A percentile compares a stretch with the other conserved stretches of the same genome.
These are phyloP conservation scores for Cyclostephanos invisitatus DNA, from an alignment of 108 stramenopile species.

Conservation along the genomic window DNA sequence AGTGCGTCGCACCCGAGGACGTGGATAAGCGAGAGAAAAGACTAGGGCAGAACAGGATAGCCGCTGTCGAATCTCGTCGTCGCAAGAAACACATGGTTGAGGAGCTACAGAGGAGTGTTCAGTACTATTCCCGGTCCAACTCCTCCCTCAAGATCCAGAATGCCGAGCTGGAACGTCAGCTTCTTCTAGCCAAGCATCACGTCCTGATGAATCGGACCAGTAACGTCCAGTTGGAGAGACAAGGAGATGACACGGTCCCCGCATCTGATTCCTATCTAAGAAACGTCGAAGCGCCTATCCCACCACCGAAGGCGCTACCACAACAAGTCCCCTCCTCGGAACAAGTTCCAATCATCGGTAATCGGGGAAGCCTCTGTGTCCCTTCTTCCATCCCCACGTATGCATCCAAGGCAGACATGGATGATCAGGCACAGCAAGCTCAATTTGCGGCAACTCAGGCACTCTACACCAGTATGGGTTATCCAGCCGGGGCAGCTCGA, in stretches of 20 bases:
- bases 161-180: constrained; percentile 64
- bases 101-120: constrained; percentile 79
- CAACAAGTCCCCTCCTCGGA: constrained; percentile 1
- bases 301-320: not conserved
- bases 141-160: constrained; percentile 73
- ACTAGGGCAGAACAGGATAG: constrained; percentile 83
- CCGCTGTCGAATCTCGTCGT: constrained; percentile 77
- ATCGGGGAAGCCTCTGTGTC: not conserved
- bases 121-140: constrained; percentile 80
- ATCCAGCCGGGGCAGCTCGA: constrained; percentile 35
- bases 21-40: constrained; percentile 60
- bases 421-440: constrained; percentile 12
- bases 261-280: not conserved
- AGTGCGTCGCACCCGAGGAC: not conserved
- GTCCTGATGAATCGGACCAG: constrained; percentile 43
- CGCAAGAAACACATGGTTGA: constrained; percentile 88
- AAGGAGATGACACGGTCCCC: not conserved
- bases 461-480: constrained; percentile 35
- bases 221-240: constrained; percentile 1
- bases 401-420: constrained; percentile 6
- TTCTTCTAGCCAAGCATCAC: constrained; percentile 67
- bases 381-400: not conserved
- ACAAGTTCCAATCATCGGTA: not conserved
- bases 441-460: constrained; percentile 43
- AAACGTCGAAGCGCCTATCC: not conserved